Evolutionary conservation across 345 rosid genomes (phyloP), one percentile per base, ranked within the genome.

Genomic region (Chamaenerion angustifolium): DNA sequence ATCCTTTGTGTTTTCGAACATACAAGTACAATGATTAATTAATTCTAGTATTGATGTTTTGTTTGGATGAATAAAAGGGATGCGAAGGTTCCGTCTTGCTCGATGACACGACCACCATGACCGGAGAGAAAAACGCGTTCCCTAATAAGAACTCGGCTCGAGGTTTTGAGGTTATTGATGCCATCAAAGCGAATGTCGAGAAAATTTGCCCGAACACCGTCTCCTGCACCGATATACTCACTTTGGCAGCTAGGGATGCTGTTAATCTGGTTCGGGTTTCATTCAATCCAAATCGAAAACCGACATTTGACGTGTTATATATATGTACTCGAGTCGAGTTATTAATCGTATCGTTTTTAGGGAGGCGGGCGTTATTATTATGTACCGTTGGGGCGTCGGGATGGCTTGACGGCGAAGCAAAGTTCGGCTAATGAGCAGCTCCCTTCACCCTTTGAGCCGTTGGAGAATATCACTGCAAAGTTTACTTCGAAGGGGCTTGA

Each of bases 121-220:
- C 14, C 14, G 80, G 81, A 31, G 86, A 82, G 66, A 79, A 73
- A 56, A 75, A 61, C 62, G 78, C 81, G 15, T 0, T 4, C 1
- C 61, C 80, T 10, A 79, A 79, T 54, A 47, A 27, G 19, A 77
- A 82, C 40, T 79, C 92, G 1, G 75, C 42, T 0, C 74, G 85
- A 69, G 92, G 92, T 3, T 82, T 56, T 7, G 81, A 77, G 56
- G 76, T 82, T 46, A 82, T 82, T 54, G 92, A 79, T 53, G 49
- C 63, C 10, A 79, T 82, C 31, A 82, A 79, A 58, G 70, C 68
- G 51, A 58, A 12, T 56, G 40, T 83, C 55, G 92, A 83, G 69
- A 69, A 65, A 64, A 61, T 62, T 25, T 83, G 92, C 64, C 92
- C 92, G 1, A 60, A 43, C 27, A 63, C 63, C 1, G 86, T 82